Percentiles rank a stretch among this genome's conserved stretches.
These are phyloP conservation scores for Thelonectria blattea DNA, from an alignment of 2,329 filamentous ascomycete genomes.

Conservation along the genomic window DNA sequence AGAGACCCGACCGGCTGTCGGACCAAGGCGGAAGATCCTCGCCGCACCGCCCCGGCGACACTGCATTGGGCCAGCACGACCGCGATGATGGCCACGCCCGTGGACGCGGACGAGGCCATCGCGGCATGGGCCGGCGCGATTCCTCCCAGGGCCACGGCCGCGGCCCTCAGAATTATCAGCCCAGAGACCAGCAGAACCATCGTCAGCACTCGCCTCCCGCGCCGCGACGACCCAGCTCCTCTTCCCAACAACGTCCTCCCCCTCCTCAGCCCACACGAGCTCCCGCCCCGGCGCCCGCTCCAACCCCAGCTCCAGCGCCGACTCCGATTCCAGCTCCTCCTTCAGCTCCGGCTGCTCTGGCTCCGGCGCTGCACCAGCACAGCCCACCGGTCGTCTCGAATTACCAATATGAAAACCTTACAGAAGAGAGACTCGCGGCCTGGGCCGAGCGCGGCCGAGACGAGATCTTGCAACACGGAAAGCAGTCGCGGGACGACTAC, in stretches of 20 bases:
- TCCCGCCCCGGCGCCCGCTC: slow-evolving; percentile 11
- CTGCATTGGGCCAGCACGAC: slow-evolving; percentile 63
- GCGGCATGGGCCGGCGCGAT: slow-evolving; percentile 59
- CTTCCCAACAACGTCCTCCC: slow-evolving; percentile 32
- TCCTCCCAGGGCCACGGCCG: slow-evolving; percentile 49
- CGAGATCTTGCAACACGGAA: slow-evolving; percentile 69
- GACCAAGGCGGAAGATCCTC: slow-evolving; percentile 61
- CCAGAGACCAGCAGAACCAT: slow-evolving; percentile 11
- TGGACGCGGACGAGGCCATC: slow-evolving; percentile 55
- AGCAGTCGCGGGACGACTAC: slow-evolving; percentile 68
- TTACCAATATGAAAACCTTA: slow-evolving; percentile 79
- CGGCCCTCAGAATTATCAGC: slow-evolving; percentile 32
- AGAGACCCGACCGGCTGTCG: slow-evolving; percentile 59
- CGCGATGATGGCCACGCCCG: slow-evolving; percentile 56
- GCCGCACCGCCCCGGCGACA: slow-evolving; percentile 67
- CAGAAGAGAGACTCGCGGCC: slow-evolving; percentile 67
- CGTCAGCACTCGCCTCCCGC: slow-evolving; percentile 29
- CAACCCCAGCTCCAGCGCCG: neutral
- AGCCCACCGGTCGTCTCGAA: slow-evolving; percentile 45
- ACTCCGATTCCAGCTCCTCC: neutral
- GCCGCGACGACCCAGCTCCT: slow-evolving; percentile 31
- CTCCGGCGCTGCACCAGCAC: slow-evolving; percentile 22
- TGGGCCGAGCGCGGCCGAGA: slow-evolving; percentile 75
- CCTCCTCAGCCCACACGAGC: slow-evolving; percentile 34
- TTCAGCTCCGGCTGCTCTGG: neutral